Evolutionary conservation across 306 rosid species (phyloP).

Genomic region (Dicorynia guianensis): DNA sequence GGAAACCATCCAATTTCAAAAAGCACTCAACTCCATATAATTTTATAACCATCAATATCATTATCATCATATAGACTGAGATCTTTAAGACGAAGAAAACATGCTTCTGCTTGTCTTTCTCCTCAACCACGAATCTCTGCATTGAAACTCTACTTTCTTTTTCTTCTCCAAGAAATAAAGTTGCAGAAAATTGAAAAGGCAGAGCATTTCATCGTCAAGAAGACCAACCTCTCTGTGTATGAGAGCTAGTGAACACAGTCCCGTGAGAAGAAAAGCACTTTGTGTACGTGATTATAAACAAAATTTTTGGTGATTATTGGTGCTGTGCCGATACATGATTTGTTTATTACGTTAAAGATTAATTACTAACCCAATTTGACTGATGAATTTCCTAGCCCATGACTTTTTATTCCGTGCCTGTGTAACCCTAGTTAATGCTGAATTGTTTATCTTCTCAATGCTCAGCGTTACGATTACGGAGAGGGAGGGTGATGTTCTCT

Average conservation of each 20-base stretch:
- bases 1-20: slow-evolving; percentile 78
- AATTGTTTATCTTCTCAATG: too few relatives aligned
- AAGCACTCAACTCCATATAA: slow-evolving; percentile 58
- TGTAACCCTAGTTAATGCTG: background rate
- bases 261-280: slow-evolving; percentile 57
- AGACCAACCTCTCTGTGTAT: slow-evolving; percentile 56
- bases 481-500: too few relatives aligned
- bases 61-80: slow-evolving; percentile 58
- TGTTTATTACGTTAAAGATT: slow-evolving; percentile 26
- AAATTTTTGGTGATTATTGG: slow-evolving; percentile 28
- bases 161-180: slow-evolving; percentile 30
- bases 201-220: slow-evolving; percentile 71
- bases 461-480: too few relatives aligned
- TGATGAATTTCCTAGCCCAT: background rate
- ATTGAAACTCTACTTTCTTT: slow-evolving; percentile 50
- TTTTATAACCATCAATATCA: slow-evolving; percentile 30
- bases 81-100: slow-evolving; percentile 48
- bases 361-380: background rate
- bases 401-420: background rate
- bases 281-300: slow-evolving; percentile 9
- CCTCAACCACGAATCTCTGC: slow-evolving; percentile 68
- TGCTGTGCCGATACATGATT: slow-evolving; percentile 62
- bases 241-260: slow-evolving; percentile 56
- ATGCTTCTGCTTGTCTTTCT: slow-evolving; percentile 84
- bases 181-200: slow-evolving; percentile 37